Base-by-base conservation (phyloP, 2,329 filamentous ascomycete genomes). In the Fusarium foetens region DNA sequence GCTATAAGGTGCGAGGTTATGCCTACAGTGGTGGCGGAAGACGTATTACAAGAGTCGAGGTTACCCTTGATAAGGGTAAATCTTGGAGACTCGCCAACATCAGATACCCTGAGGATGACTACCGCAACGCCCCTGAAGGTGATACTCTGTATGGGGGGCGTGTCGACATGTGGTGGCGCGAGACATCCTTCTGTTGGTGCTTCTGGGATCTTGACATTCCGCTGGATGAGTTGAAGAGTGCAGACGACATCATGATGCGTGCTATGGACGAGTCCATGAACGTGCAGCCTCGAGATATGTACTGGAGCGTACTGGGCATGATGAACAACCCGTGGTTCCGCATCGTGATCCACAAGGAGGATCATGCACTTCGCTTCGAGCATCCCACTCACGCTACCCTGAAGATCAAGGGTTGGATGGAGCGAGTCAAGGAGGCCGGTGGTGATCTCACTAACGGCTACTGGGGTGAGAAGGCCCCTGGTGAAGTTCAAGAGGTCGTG, bases 301-400 rank as follows among this genome's bases (percentile, higher is more conserved):
- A 97, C 83, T 98, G 95, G 95, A 94, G 90, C 67, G 94, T 97
- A 5, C 84, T 97, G 42, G 94, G 95, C 0, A 98, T 98, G 95
- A 97, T 98, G 95, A 97, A 97, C 82, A 97, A 97, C 76, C 93
- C 94, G 0, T 98, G 95, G 95, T 98, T 92, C 80, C 88, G 95
- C 9, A 88, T 98, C 2, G 89, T 91, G 4, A 92, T 98, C 60
- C 88, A 90, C 58, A 91, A 90, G 62, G 91, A 95, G 66, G 86
- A 85, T 1, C 66, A 77, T 46, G 81, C 78, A 12, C 82, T 97
- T 45, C 86, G 89, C 10, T 98, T 98, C 74, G 94, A 97, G 80
- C 95, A 98, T 75, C 95, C 95, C 0, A 97, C 94, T 6, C 92
- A 94, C 71, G 93, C 94, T 11, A 91, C 91, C 1, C 81, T 94